Evolutionary conservation across 2,329 filamentous ascomycete genomes (phyloP), one percentile per base, ranked within the genome.

Genomic region (Colletotrichum eleusines): DNA sequence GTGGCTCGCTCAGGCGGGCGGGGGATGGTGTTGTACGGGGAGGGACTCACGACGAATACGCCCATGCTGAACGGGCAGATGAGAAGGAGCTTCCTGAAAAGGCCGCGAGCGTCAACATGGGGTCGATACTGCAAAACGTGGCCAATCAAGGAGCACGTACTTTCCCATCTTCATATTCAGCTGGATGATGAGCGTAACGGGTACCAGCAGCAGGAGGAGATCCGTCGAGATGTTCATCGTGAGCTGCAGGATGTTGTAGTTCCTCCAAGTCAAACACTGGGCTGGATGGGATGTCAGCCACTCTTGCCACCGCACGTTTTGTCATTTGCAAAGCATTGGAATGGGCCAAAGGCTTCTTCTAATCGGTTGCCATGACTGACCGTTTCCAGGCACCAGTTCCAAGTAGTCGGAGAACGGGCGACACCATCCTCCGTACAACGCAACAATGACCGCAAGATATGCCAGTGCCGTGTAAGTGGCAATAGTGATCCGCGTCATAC

Each of bases 211-310:
- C 20, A 72, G 44, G 3, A 72, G 38, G 8, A 70, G 57, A 40
- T 72, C 70, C 11, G 70, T 72, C 7, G 66, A 70, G n/a, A 72
- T 50, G 61, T 72, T 72, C 55, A 70, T 55, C 11, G 57, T 66
- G n/a, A 70, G 11, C 50, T 72, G 70, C 7, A 72, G 28, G 31
- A 65, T 62, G 33, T 72, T 72, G 55, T 72, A 72, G 1, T 53
- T 62, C 31, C 6, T 51, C 70, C 66, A 72, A 3, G 66, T 70
- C 50, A 72, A 35, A 23, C 70, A 72, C 20, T 70, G 60, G 42
- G 53, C 70, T 72, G 20, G 11, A 31, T 4, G 35, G 12, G 1
- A 8, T 20, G 64, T 71, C 31, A 71, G 68, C 23, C 20, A 12
- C 7, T 23, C 23, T 40, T 14, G 2, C 40, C 3, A 35, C 1